Percentiles rank a stretch among this genome's conserved stretches.
phyloP scores from a whole-genome alignment of 345 rosid genomes.

The Aquilaria malaccensis region DNA sequence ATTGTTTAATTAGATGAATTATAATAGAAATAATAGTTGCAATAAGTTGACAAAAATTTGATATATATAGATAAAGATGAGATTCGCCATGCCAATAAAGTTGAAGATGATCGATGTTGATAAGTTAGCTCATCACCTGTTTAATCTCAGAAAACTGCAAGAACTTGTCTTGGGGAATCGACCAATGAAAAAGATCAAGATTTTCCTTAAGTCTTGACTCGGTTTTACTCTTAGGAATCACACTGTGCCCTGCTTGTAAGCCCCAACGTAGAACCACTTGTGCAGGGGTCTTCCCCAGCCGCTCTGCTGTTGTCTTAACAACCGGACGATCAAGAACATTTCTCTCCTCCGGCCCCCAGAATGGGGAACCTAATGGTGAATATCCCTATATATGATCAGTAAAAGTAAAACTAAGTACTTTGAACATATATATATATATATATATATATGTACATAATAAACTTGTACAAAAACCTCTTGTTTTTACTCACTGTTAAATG shows the following conservation, averaged over 20 bases:
- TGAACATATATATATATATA: too few relatives aligned
- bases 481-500: slow-evolving; percentile 58
- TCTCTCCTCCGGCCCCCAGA: background rate
- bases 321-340: slow-evolving; percentile 28
- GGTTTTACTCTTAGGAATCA: slow-evolving; percentile 47
- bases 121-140: slow-evolving; percentile 19
- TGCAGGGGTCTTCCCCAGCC: slow-evolving; percentile 39
- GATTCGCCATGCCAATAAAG: too few relatives aligned
- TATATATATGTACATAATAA: background rate
- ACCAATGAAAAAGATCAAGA: slow-evolving; percentile 39
- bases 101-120: too few relatives aligned
- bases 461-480: too few relatives aligned
- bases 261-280: slow-evolving; percentile 57
- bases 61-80: too few relatives aligned
- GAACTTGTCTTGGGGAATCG: slow-evolving; percentile 30
- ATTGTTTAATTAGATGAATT: too few relatives aligned
- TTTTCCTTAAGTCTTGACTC: slow-evolving; percentile 34
- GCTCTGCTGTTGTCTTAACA: slow-evolving; percentile 26
- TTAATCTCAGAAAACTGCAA: slow-evolving; percentile 27
- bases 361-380: slow-evolving; percentile 71
- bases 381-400: slow-evolving; percentile 41
- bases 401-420: too few relatives aligned
- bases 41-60: too few relatives aligned
- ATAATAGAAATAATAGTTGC: too few relatives aligned
- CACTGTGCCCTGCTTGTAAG: slow-evolving; percentile 43